Evolutionary conservation across 2,329 filamentous ascomycete species (phyloP).

Genomic region (Pseudocercospora eumusae): DNA sequence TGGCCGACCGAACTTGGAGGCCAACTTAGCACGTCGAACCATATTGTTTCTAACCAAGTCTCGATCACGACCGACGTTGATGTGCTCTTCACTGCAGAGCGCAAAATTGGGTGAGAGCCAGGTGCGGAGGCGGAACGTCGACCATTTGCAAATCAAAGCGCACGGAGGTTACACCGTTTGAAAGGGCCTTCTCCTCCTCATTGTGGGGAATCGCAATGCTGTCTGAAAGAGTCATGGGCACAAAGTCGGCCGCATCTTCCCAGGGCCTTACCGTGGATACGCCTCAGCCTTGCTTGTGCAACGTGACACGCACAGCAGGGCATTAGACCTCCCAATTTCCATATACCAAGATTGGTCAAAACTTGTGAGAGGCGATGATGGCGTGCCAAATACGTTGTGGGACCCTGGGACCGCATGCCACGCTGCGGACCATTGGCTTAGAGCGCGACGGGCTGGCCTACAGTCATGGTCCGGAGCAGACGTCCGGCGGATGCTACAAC

Average conservation of each 20-base stretch:
- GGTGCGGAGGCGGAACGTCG: not conserved
- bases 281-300: conserved; percentile 7
- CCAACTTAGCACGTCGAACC: conserved; percentile 54
- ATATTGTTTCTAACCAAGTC: conserved; percentile 46
- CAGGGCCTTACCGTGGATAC: not conserved
- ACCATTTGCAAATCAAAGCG: not conserved
- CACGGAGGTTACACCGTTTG: not conserved
- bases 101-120: conserved; percentile 13
- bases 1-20: conserved; percentile 66
- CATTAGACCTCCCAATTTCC: not conserved
- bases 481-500: conserved; percentile 8
- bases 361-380: not conserved
- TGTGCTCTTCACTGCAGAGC: conserved; percentile 53
- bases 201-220: not conserved
- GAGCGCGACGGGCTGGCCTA: not conserved
- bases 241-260: not conserved
- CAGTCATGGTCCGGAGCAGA: conserved; percentile 11
- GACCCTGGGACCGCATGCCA: not conserved
- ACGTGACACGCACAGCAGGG: not conserved
- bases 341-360: not conserved
- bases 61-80: conserved; percentile 45
- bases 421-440: not conserved
- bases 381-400: conserved; percentile 3
- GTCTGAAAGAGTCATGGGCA: not conserved
- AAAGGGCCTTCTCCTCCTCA: not conserved